Conservation (phyloP, 257 asterid species). For the Solanum appendiculatum region DNA sequence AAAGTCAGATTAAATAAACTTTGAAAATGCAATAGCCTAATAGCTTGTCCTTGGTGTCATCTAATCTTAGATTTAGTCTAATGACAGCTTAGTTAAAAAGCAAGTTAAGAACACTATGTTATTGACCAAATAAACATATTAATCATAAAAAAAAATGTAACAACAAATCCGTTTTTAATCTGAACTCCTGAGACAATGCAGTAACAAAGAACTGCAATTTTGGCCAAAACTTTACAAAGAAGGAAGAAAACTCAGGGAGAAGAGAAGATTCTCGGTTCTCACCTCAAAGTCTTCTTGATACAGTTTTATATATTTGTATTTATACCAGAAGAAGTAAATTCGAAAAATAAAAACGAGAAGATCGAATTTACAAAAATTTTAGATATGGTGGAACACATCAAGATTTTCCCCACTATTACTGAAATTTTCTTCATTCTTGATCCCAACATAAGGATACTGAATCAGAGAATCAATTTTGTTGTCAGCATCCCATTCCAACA, state of each 20-base stretch:
- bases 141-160: neutral
- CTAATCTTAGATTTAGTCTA: neutral
- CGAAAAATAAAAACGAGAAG: neutral
- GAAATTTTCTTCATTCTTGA: conserved; percentile 35
- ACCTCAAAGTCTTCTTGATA: conserved; percentile 10
- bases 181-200: conserved; percentile 12
- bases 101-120: neutral
- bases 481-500: conserved; percentile 35
- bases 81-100: neutral
- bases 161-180: neutral
- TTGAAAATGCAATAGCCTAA: neutral
- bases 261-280: conserved; percentile 7
- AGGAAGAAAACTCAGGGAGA: neutral
- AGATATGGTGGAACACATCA: conserved; percentile 23
- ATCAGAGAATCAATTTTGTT: conserved; percentile 30
- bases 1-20: neutral
- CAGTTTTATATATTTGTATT: conserved; percentile 2
- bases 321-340: neutral
- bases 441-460: conserved; percentile 22
- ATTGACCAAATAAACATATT: neutral
- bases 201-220: neutral
- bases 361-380: conserved; percentile 14
- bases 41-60: neutral
- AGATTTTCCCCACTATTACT: conserved; percentile 20
- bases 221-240: conserved; percentile 4